Evolutionary conservation across 75 land plant species (phyloP).

Genomic region (Pseudotsuga menziesii): DNA sequence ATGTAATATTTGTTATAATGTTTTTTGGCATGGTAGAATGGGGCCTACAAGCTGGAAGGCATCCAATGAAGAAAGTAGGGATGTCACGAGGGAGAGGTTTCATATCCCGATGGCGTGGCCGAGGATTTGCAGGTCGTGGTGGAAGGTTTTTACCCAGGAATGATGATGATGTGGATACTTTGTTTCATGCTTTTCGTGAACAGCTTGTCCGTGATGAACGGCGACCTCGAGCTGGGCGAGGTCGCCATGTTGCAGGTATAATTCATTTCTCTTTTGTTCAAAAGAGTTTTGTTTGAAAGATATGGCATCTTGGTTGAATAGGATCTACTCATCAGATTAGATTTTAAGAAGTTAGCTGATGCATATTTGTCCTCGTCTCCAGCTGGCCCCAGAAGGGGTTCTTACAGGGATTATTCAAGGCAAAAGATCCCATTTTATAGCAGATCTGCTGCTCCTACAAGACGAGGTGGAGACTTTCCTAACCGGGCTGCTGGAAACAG

Average conservation of each 20-base stretch:
- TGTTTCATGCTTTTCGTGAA: conserved; percentile 19
- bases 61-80: conserved; percentile 14
- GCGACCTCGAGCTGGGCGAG: conserved; percentile 19
- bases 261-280: too few relatives aligned
- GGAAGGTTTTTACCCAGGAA: conserved; percentile 22
- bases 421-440: not conserved
- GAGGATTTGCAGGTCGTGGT: conserved; percentile 6
- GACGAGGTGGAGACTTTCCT: not conserved
- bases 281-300: not conserved
- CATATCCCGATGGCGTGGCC: conserved; percentile 24
- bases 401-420: conserved; percentile 14
- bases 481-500: conserved; percentile 9
- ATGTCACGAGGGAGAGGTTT: conserved; percentile 34
- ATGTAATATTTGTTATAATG: not conserved
- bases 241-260: conserved; percentile 6
- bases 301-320: not conserved
- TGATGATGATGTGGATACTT: conserved; percentile 14
- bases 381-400: conserved; percentile 31
- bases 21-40: conserved; percentile 21
- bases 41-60: conserved; percentile 25
- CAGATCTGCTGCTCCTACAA: conserved; percentile 7
- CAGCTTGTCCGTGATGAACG: conserved; percentile 17
- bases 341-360: not conserved
- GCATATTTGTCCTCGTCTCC: not conserved
- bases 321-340: not conserved